Base-by-base conservation (phyloP, 352 stramenopile genomes). In the Blastocystis sp. region DNA sequence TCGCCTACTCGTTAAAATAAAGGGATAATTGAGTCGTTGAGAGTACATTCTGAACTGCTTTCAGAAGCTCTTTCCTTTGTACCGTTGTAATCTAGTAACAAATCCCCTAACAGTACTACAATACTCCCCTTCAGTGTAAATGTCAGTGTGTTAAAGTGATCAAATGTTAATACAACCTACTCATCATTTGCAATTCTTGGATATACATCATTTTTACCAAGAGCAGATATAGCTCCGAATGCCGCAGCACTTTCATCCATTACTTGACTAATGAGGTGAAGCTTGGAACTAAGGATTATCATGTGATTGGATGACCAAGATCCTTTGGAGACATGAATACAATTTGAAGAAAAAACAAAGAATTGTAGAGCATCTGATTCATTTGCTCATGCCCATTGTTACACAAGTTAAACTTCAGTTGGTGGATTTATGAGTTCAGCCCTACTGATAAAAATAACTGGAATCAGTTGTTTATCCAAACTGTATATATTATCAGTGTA, bases 181-280 rank as follows among this genome's bases (percentile, higher is more conserved):
- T 13, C 9, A 39, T 79, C 68, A 79, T 0, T 13, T 8, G 24
- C 39, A 24, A 7, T 50, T 56, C 37, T 26, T 43, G 20, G 11
- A 70, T 11, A 5, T 66, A 81, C 70, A 65, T 81, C 70, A 30
- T 81, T 81, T 39, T 65, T 53, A 63, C 70, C 70, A 24, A 81
- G 54, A 39, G 43, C 47, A 7, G 47, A 37, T 34, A 81, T 65
- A 30, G 50, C 39, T 16, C 45, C 54, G 30, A 81, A 81, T 8
- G 43, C 37, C 0, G 65, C 34, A 59, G 18, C 24, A 47, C 34
- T 20, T 18, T 81, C 70, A 34, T 81, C 34, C 70, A 81, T 81
- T 20, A 3, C 47, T 20, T 45, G 20, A 66, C 18, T 64, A 11
- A 41, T 37, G 26, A 47, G 53, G 30, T n/a, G 8, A 45, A 24